Evolutionary conservation across 164 flowering plant species (phyloP), one percentile per base, ranked within the genome.

Genomic region (Liriodendron chinense): DNA sequence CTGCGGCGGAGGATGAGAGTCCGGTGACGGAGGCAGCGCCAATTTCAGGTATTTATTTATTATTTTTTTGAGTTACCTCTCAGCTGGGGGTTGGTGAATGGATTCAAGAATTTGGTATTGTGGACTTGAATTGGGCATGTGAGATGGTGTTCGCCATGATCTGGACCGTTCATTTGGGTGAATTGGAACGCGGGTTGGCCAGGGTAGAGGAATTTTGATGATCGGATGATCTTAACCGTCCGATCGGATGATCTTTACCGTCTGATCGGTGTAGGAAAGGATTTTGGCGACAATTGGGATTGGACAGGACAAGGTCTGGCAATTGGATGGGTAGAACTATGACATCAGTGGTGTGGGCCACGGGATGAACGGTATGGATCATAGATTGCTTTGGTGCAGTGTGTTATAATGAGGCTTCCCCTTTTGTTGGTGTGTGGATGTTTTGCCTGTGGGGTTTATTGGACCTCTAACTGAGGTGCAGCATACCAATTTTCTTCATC

Each of bases 41-140:
- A 0, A 84, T 87, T 73, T 84, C 91, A 24, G 90, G 89, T 88
- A 71, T 63, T 25, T 26, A 1, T 18, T 25, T 66, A 12, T 71
- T 49, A 0, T 8, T 50, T 22, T 47, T 9, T 75, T n/a, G 28
- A 28, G 6, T 8, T 3, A 13, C 50, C n/a, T 64, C 47, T 20
- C 24, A 59, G 59, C 13, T 53, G 59, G 59, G 43, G 7, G 43
- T 34, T 34, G 43, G 43, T 34, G 43, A 34, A 34, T 34, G 43
- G 18, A 53, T 53, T 53, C 59, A 16, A 53, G 18, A 10, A 53
- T 53, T 53, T 53, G 43, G 43, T 34, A 34, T 34, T 34, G 43
- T 34, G 43, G 5, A 34, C 43, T 34, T 34, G 43, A 4, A 34
- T 34, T 53, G 18, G 59, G 16, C 18, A 10, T 53, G 18, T 53